Base-by-base conservation (phyloP, 2,329 filamentous ascomycete species). In the Beauveria varroae region DNA sequence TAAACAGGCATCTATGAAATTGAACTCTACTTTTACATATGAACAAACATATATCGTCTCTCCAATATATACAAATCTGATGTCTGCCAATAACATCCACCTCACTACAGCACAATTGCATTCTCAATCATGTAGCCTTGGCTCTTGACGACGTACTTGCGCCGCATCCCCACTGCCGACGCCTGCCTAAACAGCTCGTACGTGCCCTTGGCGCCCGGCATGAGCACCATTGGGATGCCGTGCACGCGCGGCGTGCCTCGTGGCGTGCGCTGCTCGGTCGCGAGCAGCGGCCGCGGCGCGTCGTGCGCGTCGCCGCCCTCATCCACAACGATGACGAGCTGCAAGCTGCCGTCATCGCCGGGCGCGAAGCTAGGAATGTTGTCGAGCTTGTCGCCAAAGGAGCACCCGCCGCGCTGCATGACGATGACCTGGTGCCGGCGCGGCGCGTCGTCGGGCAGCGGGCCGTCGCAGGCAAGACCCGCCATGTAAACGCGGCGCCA, bases 151-250 rank as follows among this genome's bases (percentile, higher is more conserved):
- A 85, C 85, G 73, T 92, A 97, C 68, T 90, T 80, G 71, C 92
- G 82, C 69, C 89, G 84, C 64, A 97, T 76, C 0, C 91, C 92
- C 2, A 97, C 73, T 3, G 85, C 86, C 60, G 78, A 80, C n/a
- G 88, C 86, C 50, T 77, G 75, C 47, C 75, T 78, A 37, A 97
- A 78, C 61, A 86, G 74, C 30, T 81, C 79, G 67, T 91, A 88
- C 40, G 75, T 72, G 14, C 73, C 74, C 46, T 86, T 79, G 0
- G 87, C 88, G 0, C 90, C 91, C 0, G 85, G 85, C 22, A 96
- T 83, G 83, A 98, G 90, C 44, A 96, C 81, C 83, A 97, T 86
- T 14, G 90, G 85, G 43, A 98, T 87, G 2, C 87, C 87, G 68
- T 92, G 81, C 47, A 86, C 82, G 12, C 92, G 78, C 58, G 81